Evolutionary conservation across 2,329 filamentous ascomycete species (phyloP), one percentile per base, ranked within the genome.

Genomic region (Colletotrichum lini): DNA sequence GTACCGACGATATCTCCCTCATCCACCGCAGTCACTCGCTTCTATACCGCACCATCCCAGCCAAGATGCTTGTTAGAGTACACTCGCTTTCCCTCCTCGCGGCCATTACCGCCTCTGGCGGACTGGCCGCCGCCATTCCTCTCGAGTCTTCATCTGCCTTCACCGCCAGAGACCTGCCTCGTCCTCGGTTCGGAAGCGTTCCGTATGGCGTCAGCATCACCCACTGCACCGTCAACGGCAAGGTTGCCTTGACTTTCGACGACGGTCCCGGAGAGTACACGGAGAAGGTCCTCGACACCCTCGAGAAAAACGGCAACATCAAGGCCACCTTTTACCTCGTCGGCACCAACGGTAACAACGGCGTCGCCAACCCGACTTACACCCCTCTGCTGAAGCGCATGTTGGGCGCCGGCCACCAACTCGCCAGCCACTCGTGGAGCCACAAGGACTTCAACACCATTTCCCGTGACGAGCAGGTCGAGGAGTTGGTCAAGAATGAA

Each of bases 391-490:
- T 88, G 71, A 78, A 84, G 73, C 80, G 82, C 59, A 86, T 86
- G 82, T 74, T 81, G 59, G 74, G 74, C 4, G 79, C 81, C 49
- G 84, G 85, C 47, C 86, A 87, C 75, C 86, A 87, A 61, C 78
- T 87, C 45, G 85, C 79, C 58, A 83, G 82, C 61, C 86, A 87
- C 75, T 86, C 84, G 1, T 86, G 82, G 82, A 82, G 81, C n/a
- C 85, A 87, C 75, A 77, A 80, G 64, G 81, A 87, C 72, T 79
- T 85, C 18, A 79, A 77, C 61, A 73, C 76, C 26, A 72, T 86
- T 64, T 79, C 75, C 2, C 78, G 79, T 26, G 72, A 77, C 21
- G 78, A 80, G 59, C 78, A 81, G 62, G 74, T 75, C 21, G 72
- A 79, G 50, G 82, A 87, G 74, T 83, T 87, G 76, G 74, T 82